Base-by-base conservation (phyloP, 1,139 yeast species). In the Wickerhamiella pararugosa region DNA sequence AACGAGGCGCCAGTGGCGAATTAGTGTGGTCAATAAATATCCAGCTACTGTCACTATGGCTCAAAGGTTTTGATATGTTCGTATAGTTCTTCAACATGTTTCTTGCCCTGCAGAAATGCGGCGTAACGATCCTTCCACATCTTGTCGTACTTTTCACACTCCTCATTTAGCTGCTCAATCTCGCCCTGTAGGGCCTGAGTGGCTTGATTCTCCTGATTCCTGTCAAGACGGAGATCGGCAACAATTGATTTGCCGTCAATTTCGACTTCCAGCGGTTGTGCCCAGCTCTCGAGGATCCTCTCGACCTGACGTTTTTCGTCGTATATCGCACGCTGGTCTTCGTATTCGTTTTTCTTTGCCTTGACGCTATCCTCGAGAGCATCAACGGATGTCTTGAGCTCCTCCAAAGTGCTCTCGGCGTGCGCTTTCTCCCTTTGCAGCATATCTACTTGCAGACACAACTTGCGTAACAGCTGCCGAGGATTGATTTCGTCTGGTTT, bases 111-210 rank as follows among this genome's bases (percentile, higher is more conserved):
- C 21, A 15, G 21, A 15, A 15, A 15, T 15, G 21, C 21, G 21
- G 21, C 21, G 21, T 15, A 15, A 15, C 21, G 21, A 15, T 15
- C 21, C 21, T 15, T 96, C 69, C 92, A 73, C 54, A 90, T 86
- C 70, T 98, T 90, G 73, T 90, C 95, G 50, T 86, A 87, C 47
- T 81, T 83, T 55, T 73, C 74, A 56, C 94, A 75, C 51, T 84
- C 95, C 48, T 61, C 63, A 39, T 59, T 60, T 35, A 59, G 57
- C n/a, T 37, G 34, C 31, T 29, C 31, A 4, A 29, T 29, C 31
- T 29, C 31, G 31, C n/a, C 4, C 4, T 29, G 31, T 9, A 29
- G 31, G 2, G 31, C n/a, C 31, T 29, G 31, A 9, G n/a, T 29
- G 31, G 31, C 31, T 8, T n/a, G 9, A 29, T 29, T 29, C n/a